Base-by-base conservation (phyloP, 495 filamentous ascomycete species). In the Chaetomium fimeti region DNA sequence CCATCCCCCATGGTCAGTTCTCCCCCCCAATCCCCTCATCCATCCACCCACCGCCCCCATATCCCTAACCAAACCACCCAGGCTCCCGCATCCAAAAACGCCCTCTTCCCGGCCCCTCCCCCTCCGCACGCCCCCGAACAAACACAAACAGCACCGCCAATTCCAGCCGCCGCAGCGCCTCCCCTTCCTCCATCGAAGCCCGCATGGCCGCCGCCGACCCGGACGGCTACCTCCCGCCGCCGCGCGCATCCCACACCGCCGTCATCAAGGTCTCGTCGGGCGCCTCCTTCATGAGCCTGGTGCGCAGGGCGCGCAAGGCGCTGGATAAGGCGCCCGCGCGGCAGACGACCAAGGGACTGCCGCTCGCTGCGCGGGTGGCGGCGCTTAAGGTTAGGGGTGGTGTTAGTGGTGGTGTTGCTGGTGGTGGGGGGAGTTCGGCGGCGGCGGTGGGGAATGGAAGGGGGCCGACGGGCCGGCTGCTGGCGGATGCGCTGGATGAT, bases 231-330 rank as follows among this genome's bases (percentile, higher is more conserved):
- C 78, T 83, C 12, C 55, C 60, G 12, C 55, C 84, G 77, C 86
- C 68, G 80, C 84, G 53, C 85, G 85, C 65, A 82, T 78, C 76
- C 69, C 69, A 73, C 49, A 72, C 73, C 2, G 62, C 65, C 66
- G 70, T 86, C 66, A 81, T 98, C 80, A 96, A 96, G 77, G 79
- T 97, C n/a, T 88, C 88, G 12, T 74, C 85, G 53, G 77, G 75
- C 3, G 87, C 92, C 0, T 89, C 90, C 15, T 91, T 96, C 80
- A 87, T 95, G 75, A 85, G 87, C n/a, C 84, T 87, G 15, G 82
- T 96, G 18, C 91, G 91, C 75, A 91, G 92, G 65, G 86, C 91
- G 28, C 86, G 88, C 56, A 88, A 88, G 60, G 82, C 90, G 15
- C 87, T 97, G 3, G 82, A 87, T 6, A 83, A 87, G 22, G 85